phyloP scores from a whole-genome alignment of 164 flowering plant genomes.

The Nymphaea thermarum region DNA sequence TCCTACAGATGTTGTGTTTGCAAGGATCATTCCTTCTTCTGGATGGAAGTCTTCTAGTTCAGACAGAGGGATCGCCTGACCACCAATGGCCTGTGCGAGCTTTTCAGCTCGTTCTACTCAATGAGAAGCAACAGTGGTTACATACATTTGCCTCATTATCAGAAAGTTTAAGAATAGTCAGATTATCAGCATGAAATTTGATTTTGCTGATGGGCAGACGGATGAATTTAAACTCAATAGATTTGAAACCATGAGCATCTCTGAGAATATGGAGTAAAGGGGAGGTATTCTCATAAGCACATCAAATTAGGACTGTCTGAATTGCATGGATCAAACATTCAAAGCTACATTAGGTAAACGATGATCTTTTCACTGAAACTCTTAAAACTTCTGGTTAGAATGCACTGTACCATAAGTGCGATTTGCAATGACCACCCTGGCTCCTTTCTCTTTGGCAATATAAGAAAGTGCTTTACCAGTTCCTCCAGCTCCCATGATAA shows the following conservation, averaged over 20 bases:
- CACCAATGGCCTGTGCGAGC: conserved; percentile 35
- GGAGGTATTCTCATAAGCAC: background rate
- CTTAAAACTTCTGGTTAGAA: too few relatives aligned
- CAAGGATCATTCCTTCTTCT: conserved; percentile 41
- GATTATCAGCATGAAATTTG: too few relatives aligned
- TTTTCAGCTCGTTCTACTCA: conserved; percentile 37
- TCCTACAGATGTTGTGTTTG: conserved; percentile 56
- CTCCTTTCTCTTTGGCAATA: conserved; percentile 49
- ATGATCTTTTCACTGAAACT: background rate
- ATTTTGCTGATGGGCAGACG: background rate
- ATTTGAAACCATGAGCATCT: background rate
- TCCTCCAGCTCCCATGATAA: conserved; percentile 58
- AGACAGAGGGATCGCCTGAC: conserved; percentile 27
- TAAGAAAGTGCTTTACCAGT: conserved; percentile 63
- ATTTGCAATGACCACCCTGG: conserved; percentile 32
- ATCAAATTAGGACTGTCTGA: too few relatives aligned
- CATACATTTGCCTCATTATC: background rate
- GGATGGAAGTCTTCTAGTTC: conserved; percentile 27
- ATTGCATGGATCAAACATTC: too few relatives aligned
- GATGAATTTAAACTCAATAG: too few relatives aligned
- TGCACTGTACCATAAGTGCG: conserved; percentile 28
- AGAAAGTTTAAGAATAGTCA: too few relatives aligned
- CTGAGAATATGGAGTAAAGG: background rate
- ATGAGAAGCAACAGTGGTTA: conserved; percentile 1
- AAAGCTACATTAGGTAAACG: background rate